Conservation (phyloP, 1,139 yeast species). For the Meyerozyma carpophila region DNA sequence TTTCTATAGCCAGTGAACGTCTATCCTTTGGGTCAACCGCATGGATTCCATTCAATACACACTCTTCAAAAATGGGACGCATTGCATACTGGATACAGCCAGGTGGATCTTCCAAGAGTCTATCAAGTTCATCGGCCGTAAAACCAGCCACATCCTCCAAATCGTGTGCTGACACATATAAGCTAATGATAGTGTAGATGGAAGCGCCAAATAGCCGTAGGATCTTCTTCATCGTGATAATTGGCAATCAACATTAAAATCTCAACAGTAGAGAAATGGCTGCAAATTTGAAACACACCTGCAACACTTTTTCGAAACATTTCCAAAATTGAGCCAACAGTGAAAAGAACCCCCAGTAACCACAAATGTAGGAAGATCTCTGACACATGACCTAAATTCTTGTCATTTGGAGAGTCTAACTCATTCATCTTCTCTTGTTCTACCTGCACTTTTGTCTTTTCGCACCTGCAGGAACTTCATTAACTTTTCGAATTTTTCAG, state of each 20-base stretch:
- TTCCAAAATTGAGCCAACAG: not conserved
- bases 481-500: not conserved
- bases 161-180: not conserved
- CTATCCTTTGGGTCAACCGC: slow-evolving; percentile 22
- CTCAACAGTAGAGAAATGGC: not conserved
- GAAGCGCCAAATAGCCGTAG: too few relatives aligned
- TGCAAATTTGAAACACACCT: not conserved
- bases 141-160: not conserved
- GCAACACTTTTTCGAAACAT: not conserved
- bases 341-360: too few relatives aligned
- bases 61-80: slow-evolving; percentile 18
- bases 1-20: slow-evolving; percentile 39
- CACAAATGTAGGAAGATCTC: too few relatives aligned
- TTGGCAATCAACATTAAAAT: too few relatives aligned
- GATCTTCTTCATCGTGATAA: too few relatives aligned
- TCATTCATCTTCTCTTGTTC: too few relatives aligned
- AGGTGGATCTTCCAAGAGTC: not conserved
- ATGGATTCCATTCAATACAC: slow-evolving; percentile 27
- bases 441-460: not conserved
- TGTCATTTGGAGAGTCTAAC: too few relatives aligned
- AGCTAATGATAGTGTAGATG: too few relatives aligned
- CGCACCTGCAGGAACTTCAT: not conserved
- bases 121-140: not conserved
- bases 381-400: too few relatives aligned
- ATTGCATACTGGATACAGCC: slow-evolving; percentile 17